These are phyloP conservation scores for Fusarium robinianum DNA, from an alignment of 2,329 filamentous ascomycete species.

Conservation along the genomic window DNA sequence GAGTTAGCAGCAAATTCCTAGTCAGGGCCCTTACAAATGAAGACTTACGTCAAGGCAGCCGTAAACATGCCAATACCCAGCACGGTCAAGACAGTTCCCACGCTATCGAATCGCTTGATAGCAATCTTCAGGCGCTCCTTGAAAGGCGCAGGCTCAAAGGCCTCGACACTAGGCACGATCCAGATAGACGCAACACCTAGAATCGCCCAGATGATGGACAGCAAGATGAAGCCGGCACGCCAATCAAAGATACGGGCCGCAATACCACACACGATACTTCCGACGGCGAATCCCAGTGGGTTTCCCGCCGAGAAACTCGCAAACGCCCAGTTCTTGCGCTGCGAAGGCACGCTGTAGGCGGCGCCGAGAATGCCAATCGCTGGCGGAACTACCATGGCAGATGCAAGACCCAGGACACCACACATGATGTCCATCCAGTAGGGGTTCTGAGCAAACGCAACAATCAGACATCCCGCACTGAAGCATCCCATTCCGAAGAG, in stretches of 20 bases:
- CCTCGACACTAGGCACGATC: constrained; percentile 62
- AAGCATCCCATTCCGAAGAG: constrained; percentile 28
- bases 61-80: constrained; percentile 69
- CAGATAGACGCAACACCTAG: constrained; percentile 62
- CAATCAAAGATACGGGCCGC: constrained; percentile 65
- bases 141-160: constrained; percentile 43
- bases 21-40: neutral
- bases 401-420: constrained; percentile 66
- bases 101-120: constrained; percentile 61
- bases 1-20: constrained; percentile 30
- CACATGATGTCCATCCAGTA: constrained; percentile 56
- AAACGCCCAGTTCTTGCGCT: constrained; percentile 67
- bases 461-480: constrained; percentile 26
- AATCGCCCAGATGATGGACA: constrained; percentile 66
- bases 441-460: constrained; percentile 30
- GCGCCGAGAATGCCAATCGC: constrained; percentile 67
- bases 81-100: constrained; percentile 64
- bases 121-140: constrained; percentile 38
- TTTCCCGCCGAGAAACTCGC: constrained; percentile 59
- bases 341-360: constrained; percentile 63
- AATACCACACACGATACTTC: constrained; percentile 64
- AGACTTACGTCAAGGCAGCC: constrained; percentile 59
- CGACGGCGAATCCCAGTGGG: constrained; percentile 47
- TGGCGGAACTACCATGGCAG: constrained; percentile 65
- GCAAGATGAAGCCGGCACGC: constrained; percentile 64